Conservation (phyloP, 768 basidiomycete genomes). For the Boletus rufocinnamomeus region DNA sequence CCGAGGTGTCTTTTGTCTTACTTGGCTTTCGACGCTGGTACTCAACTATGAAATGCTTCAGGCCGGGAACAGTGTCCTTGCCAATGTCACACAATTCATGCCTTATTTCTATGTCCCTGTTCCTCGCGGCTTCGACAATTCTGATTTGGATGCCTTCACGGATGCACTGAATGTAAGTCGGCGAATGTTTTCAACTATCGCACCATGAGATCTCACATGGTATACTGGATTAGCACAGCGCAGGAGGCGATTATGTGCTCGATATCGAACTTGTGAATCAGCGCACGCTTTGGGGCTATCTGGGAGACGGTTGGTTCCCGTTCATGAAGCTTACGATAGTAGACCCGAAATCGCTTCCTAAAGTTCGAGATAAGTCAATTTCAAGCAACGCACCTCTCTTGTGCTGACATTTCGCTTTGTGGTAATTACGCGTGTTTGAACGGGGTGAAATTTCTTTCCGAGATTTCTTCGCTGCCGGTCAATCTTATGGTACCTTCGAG, state of each 20-base stretch:
- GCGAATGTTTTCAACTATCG: not conserved
- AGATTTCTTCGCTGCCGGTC: slow-evolving; percentile 52
- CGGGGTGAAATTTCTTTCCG: slow-evolving; percentile 69
- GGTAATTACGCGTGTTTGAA: slow-evolving; percentile 64
- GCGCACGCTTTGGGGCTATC: slow-evolving; percentile 85
- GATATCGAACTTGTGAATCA: slow-evolving; percentile 61
- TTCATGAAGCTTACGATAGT: slow-evolving; percentile 85
- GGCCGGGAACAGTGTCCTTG: slow-evolving; percentile 88
- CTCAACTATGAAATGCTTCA: slow-evolving; percentile 31
- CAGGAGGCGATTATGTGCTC: slow-evolving; percentile 43
- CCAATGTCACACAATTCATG: slow-evolving; percentile 75
- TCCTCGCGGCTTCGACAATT: slow-evolving; percentile 76
- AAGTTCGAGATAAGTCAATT: slow-evolving; percentile 82
- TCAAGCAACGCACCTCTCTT: slow-evolving; percentile 3
- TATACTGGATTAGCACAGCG: slow-evolving; percentile 18
- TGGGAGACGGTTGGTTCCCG: slow-evolving; percentile 71
- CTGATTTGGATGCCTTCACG: slow-evolving; percentile 66
- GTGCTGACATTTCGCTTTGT: slow-evolving; percentile 17
- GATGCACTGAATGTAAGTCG: slow-evolving; percentile 72
- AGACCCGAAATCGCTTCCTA: slow-evolving; percentile 77
- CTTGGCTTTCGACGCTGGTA: not conserved
- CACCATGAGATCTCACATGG: not conserved
- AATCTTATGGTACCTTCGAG: slow-evolving; percentile 74
- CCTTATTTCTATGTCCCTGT: slow-evolving; percentile 94
- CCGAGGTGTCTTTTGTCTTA: slow-evolving; percentile 54